phyloP scores from a whole-genome alignment of 2,329 filamentous ascomycete genomes.

The Aspergillus pseudoglaucus region DNA sequence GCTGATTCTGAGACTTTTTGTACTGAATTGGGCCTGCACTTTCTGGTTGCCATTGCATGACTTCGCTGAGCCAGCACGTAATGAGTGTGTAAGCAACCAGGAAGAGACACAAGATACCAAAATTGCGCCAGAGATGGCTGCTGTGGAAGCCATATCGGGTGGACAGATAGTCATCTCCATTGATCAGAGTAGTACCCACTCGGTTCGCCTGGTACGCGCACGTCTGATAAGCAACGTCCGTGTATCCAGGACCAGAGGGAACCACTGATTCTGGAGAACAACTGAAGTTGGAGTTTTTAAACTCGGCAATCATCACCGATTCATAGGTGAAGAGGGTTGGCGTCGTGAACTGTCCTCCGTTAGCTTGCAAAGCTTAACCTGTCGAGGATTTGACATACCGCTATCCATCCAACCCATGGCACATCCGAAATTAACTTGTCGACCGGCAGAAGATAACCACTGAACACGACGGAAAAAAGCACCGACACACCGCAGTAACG shows the following conservation, averaged over 20 bases:
- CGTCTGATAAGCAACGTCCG: slow-evolving; percentile 49
- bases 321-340: slow-evolving; percentile 55
- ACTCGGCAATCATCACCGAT: slow-evolving; percentile 58
- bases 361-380: background rate
- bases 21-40: slow-evolving; percentile 61
- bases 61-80: slow-evolving; percentile 61
- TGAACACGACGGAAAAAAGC: slow-evolving; percentile 54
- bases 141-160: slow-evolving; percentile 46
- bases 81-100: slow-evolving; percentile 61
- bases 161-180: slow-evolving; percentile 48
- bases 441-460: slow-evolving; percentile 57
- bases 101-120: slow-evolving; percentile 67
- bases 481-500: slow-evolving; percentile 54
- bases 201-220: slow-evolving; percentile 51
- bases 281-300: slow-evolving; percentile 47
- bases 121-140: slow-evolving; percentile 61
- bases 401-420: slow-evolving; percentile 57
- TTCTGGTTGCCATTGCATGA: slow-evolving; percentile 52
- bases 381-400: slow-evolving; percentile 12
- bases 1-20: slow-evolving; percentile 49
- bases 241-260: slow-evolving; percentile 47
- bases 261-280: slow-evolving; percentile 52
- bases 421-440: slow-evolving; percentile 50
- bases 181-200: slow-evolving; percentile 44
- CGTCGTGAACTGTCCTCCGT: slow-evolving; percentile 36